Percentiles rank a stretch among this genome's conserved stretches.
Conservation (phyloP, 2,329 filamentous ascomycete genomes). For the Stachybotrys chartarum region DNA sequence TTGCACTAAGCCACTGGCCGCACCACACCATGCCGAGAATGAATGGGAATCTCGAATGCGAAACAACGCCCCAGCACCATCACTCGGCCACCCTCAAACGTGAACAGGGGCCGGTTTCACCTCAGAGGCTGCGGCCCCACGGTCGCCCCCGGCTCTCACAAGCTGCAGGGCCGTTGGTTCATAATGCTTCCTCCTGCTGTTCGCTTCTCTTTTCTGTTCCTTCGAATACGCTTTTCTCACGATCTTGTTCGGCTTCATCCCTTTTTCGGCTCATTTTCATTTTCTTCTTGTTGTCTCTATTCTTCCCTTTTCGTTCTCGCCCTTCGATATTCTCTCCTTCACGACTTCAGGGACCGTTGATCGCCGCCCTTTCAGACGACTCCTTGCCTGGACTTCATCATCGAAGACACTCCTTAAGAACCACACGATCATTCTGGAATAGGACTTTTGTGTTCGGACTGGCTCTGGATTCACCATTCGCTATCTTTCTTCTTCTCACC, state of each 20-base stretch:
- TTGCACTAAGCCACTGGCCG: neutral
- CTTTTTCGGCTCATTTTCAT: neutral
- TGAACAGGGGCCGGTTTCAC: neutral
- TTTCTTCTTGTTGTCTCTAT: slow-evolving; percentile 1
- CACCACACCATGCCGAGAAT: neutral
- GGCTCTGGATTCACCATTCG: neutral
- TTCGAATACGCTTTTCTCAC: neutral
- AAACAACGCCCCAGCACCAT: neutral
- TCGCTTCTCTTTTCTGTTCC: neutral
- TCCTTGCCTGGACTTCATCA: too few species aligned
- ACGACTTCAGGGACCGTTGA: slow-evolving; percentile 1
- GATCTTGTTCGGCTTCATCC: neutral
- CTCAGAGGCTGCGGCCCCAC: neutral
- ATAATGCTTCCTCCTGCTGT: neutral
- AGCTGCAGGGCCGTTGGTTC: neutral
- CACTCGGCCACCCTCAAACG: neutral
- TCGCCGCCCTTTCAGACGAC: neutral
- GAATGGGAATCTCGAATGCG: neutral
- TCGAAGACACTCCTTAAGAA: neutral
- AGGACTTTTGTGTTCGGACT: neutral
- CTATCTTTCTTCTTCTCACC: neutral
- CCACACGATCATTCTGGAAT: neutral
- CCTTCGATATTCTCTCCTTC: neutral
- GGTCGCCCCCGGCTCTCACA: neutral
- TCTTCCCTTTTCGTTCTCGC: neutral